phyloP scores from a whole-genome alignment of 2,329 filamentous ascomycete species.

The Rosellinia necatrix region DNA sequence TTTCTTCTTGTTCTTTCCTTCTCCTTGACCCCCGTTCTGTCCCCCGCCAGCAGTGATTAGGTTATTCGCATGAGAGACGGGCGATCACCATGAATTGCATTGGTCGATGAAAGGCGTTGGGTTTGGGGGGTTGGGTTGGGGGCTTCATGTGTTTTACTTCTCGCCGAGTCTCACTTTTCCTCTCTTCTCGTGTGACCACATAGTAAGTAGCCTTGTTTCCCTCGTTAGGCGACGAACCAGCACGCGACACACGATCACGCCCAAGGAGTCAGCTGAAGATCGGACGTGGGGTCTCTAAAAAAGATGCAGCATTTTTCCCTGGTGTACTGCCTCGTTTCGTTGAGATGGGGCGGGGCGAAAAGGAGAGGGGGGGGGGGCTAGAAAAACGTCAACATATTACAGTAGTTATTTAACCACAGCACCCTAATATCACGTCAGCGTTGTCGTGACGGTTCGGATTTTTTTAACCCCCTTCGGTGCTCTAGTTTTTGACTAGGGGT shows the following conservation, averaged over 20 bases:
- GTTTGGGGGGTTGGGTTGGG: neutral
- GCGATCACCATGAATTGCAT: neutral
- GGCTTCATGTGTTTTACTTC: neutral
- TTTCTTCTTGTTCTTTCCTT: neutral
- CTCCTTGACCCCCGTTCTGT: no score
- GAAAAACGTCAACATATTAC: neutral
- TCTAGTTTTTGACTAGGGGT: slow-evolving; percentile 1
- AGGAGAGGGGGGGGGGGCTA: neutral
- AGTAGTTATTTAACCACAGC: slow-evolving; percentile 8
- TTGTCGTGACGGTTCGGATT: neutral
- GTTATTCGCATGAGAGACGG: no score
- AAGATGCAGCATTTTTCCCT: slow-evolving; percentile 11
- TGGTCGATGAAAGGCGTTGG: neutral
- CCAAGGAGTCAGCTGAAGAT: slow-evolving; percentile 24
- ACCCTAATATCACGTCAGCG: slow-evolving; percentile 27
- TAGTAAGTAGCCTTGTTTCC: slow-evolving; percentile 10
- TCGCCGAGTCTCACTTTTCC: neutral
- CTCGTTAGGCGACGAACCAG: slow-evolving; percentile 24
- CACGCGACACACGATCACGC: slow-evolving; percentile 25
- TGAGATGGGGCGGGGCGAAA: neutral
- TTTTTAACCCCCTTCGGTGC: no score
- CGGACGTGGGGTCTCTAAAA: slow-evolving; percentile 26
- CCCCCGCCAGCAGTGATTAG: no score
- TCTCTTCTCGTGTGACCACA: slow-evolving; percentile 5
- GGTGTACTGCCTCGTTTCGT: no score